Conservation (phyloP, 805 yeast genomes). For the Metschnikowia similis region DNA sequence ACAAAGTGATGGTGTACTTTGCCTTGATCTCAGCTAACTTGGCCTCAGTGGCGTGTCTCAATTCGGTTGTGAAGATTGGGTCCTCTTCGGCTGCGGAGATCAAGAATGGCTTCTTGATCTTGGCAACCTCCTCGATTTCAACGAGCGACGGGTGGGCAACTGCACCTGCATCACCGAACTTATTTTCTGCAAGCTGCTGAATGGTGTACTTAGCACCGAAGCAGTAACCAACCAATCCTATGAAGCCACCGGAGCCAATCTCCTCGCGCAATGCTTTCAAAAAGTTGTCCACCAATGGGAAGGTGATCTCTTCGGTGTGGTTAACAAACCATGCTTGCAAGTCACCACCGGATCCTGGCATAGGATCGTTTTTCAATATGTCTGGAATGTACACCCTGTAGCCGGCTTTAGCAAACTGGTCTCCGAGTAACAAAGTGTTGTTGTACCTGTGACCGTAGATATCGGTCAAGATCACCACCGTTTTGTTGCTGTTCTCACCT, state of each 20-base stretch:
- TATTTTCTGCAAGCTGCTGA: slow-evolving; percentile 43
- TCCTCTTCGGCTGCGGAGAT: slow-evolving; percentile 78
- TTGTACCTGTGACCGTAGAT: slow-evolving; percentile 57
- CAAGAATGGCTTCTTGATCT: slow-evolving; percentile 57
- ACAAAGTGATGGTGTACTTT: slow-evolving; percentile 57
- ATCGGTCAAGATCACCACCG: slow-evolving; percentile 66
- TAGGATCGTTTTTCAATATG: slow-evolving; percentile 51
- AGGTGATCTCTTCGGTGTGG: slow-evolving; percentile 49
- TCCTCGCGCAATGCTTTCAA: slow-evolving; percentile 42
- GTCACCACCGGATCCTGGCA: slow-evolving; percentile 8
- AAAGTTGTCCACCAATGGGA: slow-evolving; percentile 47
- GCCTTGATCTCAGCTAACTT: slow-evolving; percentile 47
- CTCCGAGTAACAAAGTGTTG: slow-evolving; percentile 63
- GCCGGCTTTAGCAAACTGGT: slow-evolving; percentile 56
- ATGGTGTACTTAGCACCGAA: slow-evolving; percentile 74
- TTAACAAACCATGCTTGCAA: slow-evolving; percentile 46
- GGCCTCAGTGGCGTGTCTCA: slow-evolving; percentile 58
- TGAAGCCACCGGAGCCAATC: slow-evolving; percentile 36
- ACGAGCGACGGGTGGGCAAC: slow-evolving; percentile 83
- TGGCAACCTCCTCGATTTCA: slow-evolving; percentile 57
- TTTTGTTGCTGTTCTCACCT: slow-evolving; percentile 32
- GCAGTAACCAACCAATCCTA: slow-evolving; percentile 73
- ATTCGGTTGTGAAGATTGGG: slow-evolving; percentile 54
- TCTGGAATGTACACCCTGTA: slow-evolving; percentile 76
- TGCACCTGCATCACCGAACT: slow-evolving; percentile 57